Conservation (phyloP, 148 eudicot genomes). For the Arctostaphylos glauca region DNA sequence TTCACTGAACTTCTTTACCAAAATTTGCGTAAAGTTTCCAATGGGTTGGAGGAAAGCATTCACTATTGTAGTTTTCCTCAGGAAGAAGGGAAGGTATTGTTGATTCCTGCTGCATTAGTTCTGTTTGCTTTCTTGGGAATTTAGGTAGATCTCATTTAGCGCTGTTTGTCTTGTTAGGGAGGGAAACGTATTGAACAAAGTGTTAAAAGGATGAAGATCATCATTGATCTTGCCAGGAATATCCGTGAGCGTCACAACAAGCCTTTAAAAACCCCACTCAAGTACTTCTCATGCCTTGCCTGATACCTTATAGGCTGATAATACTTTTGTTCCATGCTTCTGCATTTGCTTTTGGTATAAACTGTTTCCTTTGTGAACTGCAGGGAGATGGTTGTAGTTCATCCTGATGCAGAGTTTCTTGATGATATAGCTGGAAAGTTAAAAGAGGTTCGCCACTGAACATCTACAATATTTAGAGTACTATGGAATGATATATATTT, state of each 20-base stretch:
- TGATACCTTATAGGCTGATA: not conserved
- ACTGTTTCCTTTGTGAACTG: constrained; percentile 19
- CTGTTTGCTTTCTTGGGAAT: not conserved
- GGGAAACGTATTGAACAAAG: constrained; percentile 91
- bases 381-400: constrained; percentile 97
- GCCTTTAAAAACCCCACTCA: constrained; percentile 91
- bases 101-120: constrained; percentile 1
- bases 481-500: not conserved
- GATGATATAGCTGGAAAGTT: constrained; percentile 84
- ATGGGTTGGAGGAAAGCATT: constrained; percentile 82
- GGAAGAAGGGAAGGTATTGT: constrained; percentile 70
- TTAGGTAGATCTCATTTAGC: not conserved
- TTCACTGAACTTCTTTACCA: constrained; percentile 92
- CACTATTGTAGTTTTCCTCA: constrained; percentile 86
- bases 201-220: constrained; percentile 91
- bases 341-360: not conserved
- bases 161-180: constrained; percentile 34
- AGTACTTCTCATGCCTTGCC: constrained; percentile 30
- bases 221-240: constrained; percentile 89
- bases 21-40: constrained; percentile 66
- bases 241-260: constrained; percentile 96
- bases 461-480: not conserved
- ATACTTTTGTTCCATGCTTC: not conserved
- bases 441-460: constrained; percentile 57
- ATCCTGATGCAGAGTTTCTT: constrained; percentile 84